Evolutionary conservation across 192 early-diverging fungal species (phyloP).

Genomic region (Phlyctochytrium arcticum): DNA sequence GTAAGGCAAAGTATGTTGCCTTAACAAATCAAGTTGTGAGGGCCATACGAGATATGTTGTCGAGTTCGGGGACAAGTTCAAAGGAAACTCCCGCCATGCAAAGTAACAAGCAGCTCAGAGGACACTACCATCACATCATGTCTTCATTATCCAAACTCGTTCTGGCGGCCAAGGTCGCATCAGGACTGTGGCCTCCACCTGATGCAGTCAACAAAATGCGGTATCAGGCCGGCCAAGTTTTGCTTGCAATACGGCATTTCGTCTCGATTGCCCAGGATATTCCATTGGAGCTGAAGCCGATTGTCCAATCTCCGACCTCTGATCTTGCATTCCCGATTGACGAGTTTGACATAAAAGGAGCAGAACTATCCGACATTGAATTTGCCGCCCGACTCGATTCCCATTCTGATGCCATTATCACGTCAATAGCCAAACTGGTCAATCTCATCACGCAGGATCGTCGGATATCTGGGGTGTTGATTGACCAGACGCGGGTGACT

Average conservation of each 20-base stretch:
- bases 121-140: slow-evolving; percentile 74
- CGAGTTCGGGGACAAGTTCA: slow-evolving; percentile 69
- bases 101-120: slow-evolving; percentile 58
- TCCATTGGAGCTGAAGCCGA: slow-evolving; percentile 24
- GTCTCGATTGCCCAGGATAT: slow-evolving; percentile 66
- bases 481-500: slow-evolving; percentile 38
- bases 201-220: slow-evolving; percentile 76
- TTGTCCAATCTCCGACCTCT: slow-evolving; percentile 16
- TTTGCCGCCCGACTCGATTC: slow-evolving; percentile 32
- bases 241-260: slow-evolving; percentile 76
- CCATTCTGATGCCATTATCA: slow-evolving; percentile 36
- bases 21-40: slow-evolving; percentile 63
- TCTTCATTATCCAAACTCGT: slow-evolving; percentile 77
- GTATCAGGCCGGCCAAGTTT: slow-evolving; percentile 76
- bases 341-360: slow-evolving; percentile 37
- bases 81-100: slow-evolving; percentile 65
- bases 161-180: slow-evolving; percentile 74
- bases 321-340: slow-evolving; percentile 11
- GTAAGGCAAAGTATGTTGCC: slow-evolving; percentile 53
- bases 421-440: slow-evolving; percentile 28
- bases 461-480: slow-evolving; percentile 25
- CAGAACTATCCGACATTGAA: slow-evolving; percentile 36
- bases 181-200: slow-evolving; percentile 88
- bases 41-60: slow-evolving; percentile 79
- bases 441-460: slow-evolving; percentile 33